Base-by-base conservation (phyloP, 208 protist species). In the Porcisia hertigi region DNA sequence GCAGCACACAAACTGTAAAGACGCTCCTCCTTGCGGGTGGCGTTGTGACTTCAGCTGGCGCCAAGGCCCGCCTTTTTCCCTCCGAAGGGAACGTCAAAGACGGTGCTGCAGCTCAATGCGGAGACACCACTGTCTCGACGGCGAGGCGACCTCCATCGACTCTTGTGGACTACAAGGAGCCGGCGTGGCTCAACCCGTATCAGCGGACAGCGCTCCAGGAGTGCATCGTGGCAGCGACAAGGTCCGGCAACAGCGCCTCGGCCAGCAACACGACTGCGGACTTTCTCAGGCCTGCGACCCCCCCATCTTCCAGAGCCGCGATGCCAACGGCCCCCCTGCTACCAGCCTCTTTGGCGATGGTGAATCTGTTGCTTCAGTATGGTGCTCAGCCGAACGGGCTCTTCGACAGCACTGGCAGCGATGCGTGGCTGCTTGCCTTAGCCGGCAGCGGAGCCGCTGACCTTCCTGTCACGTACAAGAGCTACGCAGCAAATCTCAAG, bases 401-500 rank as follows among this genome's bases (percentile, higher is more conserved):
- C 55, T 91, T 89, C 71, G 89, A 96, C 76, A 57, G 36, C 30
- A 80, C 78, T 11, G 92, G 92, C 60, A 80, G 84, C 62, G 92
- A 96, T 81, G 89, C 88, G 11, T 96, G 89, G 89, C 82, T 96
- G 74, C 78, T 94, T 0, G 92, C 88, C 62, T 62, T 90, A 45
- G 59, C 83, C 36, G 73, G 69, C 69, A 60, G 77, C 58, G 73
- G 66, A 20, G 64, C 77, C 1, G 36, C 55, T n/a, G 53, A 36
- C 14, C 52, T 75, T 11, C 58, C 52, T 12, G 25, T 75, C 57
- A 75, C 71, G 3, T n/a, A 49, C 57, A 18, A 53, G 16, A 65
- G 49, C 53, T 43, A 54, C 41, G 49, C 30, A 25, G 43, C 64
- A 18, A 55, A 54, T 12, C 12, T 12, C 25, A 47, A 54, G 45